Evolutionary conservation across 2,329 filamentous ascomycete species (phyloP).

Genomic region (Coleophoma crateriformis): DNA sequence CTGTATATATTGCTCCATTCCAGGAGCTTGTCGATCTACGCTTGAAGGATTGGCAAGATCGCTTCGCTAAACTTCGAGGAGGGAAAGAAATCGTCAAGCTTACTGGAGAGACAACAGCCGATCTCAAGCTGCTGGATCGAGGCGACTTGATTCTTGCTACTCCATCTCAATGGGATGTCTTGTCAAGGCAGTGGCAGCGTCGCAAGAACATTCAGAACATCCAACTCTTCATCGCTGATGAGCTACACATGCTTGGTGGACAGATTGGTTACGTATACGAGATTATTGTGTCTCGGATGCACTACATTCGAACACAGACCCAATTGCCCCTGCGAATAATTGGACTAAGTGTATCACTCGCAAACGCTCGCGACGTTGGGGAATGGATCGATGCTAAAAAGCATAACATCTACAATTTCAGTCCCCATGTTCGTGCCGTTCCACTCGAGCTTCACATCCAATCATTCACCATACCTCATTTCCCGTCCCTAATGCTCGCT

Average conservation of each 20-base stretch:
- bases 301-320: slow-evolving; percentile 86
- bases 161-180: slow-evolving; percentile 89
- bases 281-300: slow-evolving; percentile 95
- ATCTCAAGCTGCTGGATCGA: slow-evolving; percentile 80
- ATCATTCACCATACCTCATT: slow-evolving; percentile 92
- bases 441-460: slow-evolving; percentile 93
- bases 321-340: slow-evolving; percentile 82
- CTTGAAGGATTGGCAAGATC: slow-evolving; percentile 78
- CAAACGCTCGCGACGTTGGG: slow-evolving; percentile 88
- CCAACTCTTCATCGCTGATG: slow-evolving; percentile 88
- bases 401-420: slow-evolving; percentile 99
- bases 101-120: slow-evolving; percentile 85
- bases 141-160: slow-evolving; percentile 91
- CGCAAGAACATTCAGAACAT: slow-evolving; percentile 92
- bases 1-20: slow-evolving; percentile 91
- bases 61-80: slow-evolving; percentile 65
- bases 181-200: slow-evolving; percentile 94
- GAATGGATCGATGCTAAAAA: slow-evolving; percentile 98
- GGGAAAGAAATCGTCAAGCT: slow-evolving; percentile 91
- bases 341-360: slow-evolving; percentile 83
- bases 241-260: slow-evolving; percentile 88
- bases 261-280: slow-evolving; percentile 87
- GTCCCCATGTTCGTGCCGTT: slow-evolving; percentile 81
- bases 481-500: slow-evolving; percentile 95
- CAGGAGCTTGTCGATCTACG: slow-evolving; percentile 86